Base-by-base conservation (phyloP, 306 rosid genomes). In the Quercus berberidifolia region DNA sequence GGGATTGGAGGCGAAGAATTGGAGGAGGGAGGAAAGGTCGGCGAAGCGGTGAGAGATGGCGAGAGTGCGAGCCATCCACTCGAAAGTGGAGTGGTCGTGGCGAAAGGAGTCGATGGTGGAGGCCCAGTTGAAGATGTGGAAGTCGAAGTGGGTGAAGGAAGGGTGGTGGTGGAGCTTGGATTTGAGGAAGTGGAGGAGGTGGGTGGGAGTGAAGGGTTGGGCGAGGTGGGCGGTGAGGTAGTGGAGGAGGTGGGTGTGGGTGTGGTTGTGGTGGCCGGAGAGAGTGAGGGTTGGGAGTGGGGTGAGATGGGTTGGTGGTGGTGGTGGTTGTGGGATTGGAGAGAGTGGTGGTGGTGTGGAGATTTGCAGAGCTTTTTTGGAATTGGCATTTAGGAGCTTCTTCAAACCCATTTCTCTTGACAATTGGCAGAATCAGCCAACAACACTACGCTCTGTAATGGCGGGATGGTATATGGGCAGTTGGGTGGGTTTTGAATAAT, bases 91-190 rank as follows among this genome's bases (percentile, higher is more conserved):
- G 81, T 92, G 98, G 46, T 85, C 89, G 55, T 94, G 98, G 85
- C 94, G 92, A 82, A 78, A 94, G 46, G 98, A 90, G 79, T 92
- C 97, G 1, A 92, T 19, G 30, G 97, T 35, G 55, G 95, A 80
- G 41, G 93, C 98, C 98, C 98, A 94, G 2, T 71, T 83, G 90
- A 92, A 94, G 89, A 94, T 77, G 74, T 92, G 96, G 76, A 94
- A 94, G 69, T 94, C 98, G 35, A 81, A 83, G 78, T 85, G 92
- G 60, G 92, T 73, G 89, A 94, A 89, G 31, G 83, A 79, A 23
- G 97, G 97, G 84, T 92, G 94, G 86, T 88, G 83, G 64, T 85
- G 97, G 74, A 94, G 97, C 87, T 89, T 92, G 51, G 92, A 89
- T 49, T 87, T 87, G 82, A 94, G 91, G 83, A 94, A 94, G 56